Base-by-base conservation (phyloP, 129 eudicot species). In the Scalesia atractyloides region DNA sequence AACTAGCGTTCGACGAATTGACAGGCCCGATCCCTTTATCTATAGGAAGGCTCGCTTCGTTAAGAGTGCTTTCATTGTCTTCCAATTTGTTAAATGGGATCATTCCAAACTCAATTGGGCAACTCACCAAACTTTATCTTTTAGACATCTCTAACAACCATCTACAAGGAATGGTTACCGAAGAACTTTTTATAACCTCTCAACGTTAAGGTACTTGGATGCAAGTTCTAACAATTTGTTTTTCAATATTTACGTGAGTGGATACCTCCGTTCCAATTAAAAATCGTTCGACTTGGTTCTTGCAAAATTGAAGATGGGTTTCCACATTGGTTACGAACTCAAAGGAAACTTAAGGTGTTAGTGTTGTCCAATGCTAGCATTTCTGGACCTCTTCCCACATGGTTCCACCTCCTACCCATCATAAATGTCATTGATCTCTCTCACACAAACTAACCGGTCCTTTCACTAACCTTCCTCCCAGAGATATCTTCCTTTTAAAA, bases 381-480 rank as follows among this genome's bases (percentile, higher is more conserved):
- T 2, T 33, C 14, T 16, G 68, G 68, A n/a, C 48, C 68, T 62
- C 48, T 62, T 8, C 68, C 68, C 22, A 7, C 5, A 62, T 62
- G 68, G 68, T 62, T 62, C 24, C 22, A 48, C 7, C 12, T 33
- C 47, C 1, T 34, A 14, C 68, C 68, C 47, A 9, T 34, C 24
- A 26, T 26, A 26, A 26, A 26, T 26, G 33, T 26, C 33, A 1
- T 37, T 3, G 43, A 37, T 37, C 43, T 37, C 9, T 37, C 43
- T 37, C 43, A 37, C 43, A 63, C 43, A 37, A 53, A 53, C 24
- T 53, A 0, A 53, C 3, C 1, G 59, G 59, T 5, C 12, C 59
- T 5, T n/a, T 63, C 0, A 10, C 59, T 16, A 7, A 37, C 43
- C 43, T 7, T n/a, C 17, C 59, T 17, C 4, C 17, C 17, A 3